Evolutionary conservation across 2,329 filamentous ascomycete genomes (phyloP).

Genomic region (Xylariaceae sp.): DNA sequence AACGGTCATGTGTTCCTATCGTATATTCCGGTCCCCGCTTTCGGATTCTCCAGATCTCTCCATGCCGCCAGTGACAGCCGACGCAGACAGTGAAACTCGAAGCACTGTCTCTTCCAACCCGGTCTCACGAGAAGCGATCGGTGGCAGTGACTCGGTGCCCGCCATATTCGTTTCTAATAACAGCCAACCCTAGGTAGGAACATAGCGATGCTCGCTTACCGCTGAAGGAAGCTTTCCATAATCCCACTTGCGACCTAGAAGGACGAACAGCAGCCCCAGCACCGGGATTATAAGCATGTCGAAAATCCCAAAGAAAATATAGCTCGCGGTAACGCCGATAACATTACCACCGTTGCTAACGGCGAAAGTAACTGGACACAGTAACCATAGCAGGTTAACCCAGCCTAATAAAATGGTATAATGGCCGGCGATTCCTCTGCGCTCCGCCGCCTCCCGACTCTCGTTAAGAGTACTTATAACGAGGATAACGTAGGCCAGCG

Average conservation of each 20-base stretch:
- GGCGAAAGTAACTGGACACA: constrained; percentile 44
- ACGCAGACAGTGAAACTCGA: too few species aligned
- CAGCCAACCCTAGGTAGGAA: neutral
- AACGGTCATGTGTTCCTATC: too few species aligned
- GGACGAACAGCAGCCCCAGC: constrained; percentile 30
- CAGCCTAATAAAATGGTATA: constrained; percentile 35
- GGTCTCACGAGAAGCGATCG: too few species aligned
- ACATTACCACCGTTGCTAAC: constrained; percentile 40
- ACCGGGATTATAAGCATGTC: constrained; percentile 39
- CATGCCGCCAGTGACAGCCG: too few species aligned
- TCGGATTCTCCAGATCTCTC: too few species aligned
- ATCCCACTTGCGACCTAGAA: constrained; percentile 39
- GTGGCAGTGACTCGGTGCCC: too few species aligned
- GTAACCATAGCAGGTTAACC: constrained; percentile 39
- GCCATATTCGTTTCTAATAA: too few species aligned
- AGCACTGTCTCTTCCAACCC: too few species aligned
- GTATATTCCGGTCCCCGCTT: too few species aligned
- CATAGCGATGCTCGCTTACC: constrained; percentile 5
- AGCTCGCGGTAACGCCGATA: constrained; percentile 32
- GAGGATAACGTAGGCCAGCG: constrained; percentile 36
- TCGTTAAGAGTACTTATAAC: constrained; percentile 32
- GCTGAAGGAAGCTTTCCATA: constrained; percentile 33
- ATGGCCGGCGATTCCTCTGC: constrained; percentile 32
- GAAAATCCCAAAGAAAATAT: constrained; percentile 43
- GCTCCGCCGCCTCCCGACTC: constrained; percentile 28